Evolutionary conservation across 1,284 basidiomycete genomes (phyloP), one percentile per base, ranked within the genome.

Genomic region (Microbotryomycetes sp.): DNA sequence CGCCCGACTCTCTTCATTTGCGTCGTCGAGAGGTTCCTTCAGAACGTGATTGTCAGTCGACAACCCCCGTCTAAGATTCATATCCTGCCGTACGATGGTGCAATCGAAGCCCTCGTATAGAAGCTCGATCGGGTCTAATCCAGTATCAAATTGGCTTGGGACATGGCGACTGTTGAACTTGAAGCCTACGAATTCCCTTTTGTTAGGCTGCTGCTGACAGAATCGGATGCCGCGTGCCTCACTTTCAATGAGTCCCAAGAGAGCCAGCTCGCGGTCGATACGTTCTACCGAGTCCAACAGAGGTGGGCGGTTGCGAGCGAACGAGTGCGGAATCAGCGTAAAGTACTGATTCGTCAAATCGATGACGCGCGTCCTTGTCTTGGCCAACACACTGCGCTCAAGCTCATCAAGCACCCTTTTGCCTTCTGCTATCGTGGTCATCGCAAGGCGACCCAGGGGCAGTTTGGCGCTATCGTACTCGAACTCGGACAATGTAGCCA

Each of bases 211-310:
- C n/a, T n/a, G n/a, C n/a, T n/a, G n/a, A n/a, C n/a, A n/a, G n/a
- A n/a, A n/a, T n/a, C n/a, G n/a, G 35, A 41, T 41, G 9, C 35
- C 35, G 35, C 11, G 35, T 18, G 35, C n/a, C 51, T n/a, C 21
- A 54, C 53, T n/a, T 23, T 41, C 53, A 54, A 30, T 4, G 53
- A 29, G n/a, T 54, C 53, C n/a, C 5, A 54, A 21, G 15, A 54
- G n/a, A n/a, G 31, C 31, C 11, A 54, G 18, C 41, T 54, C 53
- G 11, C 24, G 53, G n/a, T 54, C 27, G 21, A 54, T 21, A 11
- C 18, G n/a, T 2, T 23, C 35, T n/a, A 27, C 15, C 18, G 29
- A 18, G 6, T 26, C 27, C n/a, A 54, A 27, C 3, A 45, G n/a
- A 13, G 53, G 53, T 23, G 53, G 53, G 7, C 28, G 31, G 13